Evolutionary conservation across 2,329 filamentous ascomycete species (phyloP), one percentile per base, ranked within the genome.

Genomic region (Diaporthe ilicicola): DNA sequence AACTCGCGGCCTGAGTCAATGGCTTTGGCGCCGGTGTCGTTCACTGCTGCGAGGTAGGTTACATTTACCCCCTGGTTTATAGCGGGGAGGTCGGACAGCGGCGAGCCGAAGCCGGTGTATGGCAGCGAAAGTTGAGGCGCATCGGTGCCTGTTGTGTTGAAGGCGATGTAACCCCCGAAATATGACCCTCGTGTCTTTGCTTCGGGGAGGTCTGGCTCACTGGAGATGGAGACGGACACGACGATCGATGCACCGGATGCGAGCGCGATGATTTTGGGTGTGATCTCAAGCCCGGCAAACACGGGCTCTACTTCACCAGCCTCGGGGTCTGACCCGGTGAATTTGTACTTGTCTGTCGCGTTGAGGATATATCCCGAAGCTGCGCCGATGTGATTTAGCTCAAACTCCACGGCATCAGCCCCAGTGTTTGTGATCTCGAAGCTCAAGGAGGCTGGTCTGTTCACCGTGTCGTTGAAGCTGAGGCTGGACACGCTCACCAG

Each of bases 111-210:
- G 22, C 82, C 82, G 32, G 80, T 76, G 74, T 84, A 84, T 1
- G 82, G 82, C 22, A 12, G 24, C 17, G 15, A 84, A 70, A 9
- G 76, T 75, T 27, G 83, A 77, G n/a, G 74, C 73, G 12, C 80
- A 78, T 24, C 77, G 55, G 22, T 10, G 32, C 79, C 80, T 56
- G 84, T 74, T 19, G 81, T 77, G 62, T 84, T 76, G 76, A 79
- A 84, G 32, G 82, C 83, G 34, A 79, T 80, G 75, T 84, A 84
- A 13, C 84, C 77, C 6, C 81, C 82, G 39, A 79, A 71, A 17
- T 74, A 76, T 6, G 74, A 69, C 6, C 22, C 34, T 13, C 10
- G 72, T 61, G 56, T 79, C 72, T 3, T 79, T 72, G n/a, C 74
- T 70, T 4, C 51, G 37, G 7, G 79, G 79, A 4, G 75, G 76